These are phyloP conservation scores for Diplodia scrobiculata DNA, from an alignment of 2,329 filamentous ascomycete genomes.

Conservation along the genomic window DNA sequence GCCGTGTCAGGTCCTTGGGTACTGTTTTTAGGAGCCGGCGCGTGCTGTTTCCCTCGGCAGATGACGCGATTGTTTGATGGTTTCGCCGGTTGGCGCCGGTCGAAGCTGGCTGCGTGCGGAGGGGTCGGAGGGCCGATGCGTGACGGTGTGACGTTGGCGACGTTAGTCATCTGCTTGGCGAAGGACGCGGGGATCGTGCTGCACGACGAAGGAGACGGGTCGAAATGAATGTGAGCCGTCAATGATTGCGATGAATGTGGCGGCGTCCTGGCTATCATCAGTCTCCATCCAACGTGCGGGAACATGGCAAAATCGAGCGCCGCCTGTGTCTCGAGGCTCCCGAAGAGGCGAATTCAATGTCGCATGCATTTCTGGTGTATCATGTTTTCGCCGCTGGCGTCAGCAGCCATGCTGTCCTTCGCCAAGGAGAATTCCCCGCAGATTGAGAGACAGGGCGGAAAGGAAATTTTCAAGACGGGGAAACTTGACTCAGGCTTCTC, in stretches of 20 bases:
- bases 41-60: neutral
- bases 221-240: neutral
- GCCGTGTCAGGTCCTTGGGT: neutral
- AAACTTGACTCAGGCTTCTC: neutral
- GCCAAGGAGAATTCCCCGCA: too few species aligned
- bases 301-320: neutral
- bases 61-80: neutral
- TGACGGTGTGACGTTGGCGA: neutral
- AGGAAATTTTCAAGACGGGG: neutral
- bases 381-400: slow-evolving; percentile 3
- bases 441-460: neutral
- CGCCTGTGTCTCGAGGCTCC: neutral
- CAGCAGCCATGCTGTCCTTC: neutral
- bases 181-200: neutral
- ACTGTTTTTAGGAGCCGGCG: neutral
- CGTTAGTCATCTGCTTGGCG: neutral
- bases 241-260: neutral
- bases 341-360: neutral
- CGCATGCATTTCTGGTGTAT: neutral
- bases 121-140: neutral
- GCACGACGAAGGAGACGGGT: neutral
- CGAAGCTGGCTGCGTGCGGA: neutral
- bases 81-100: neutral
- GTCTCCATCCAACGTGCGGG: neutral
- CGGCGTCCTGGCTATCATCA: neutral